Evolutionary conservation across 1,284 basidiomycete species (phyloP).

Genomic region (Thecaphora thlaspeos): DNA sequence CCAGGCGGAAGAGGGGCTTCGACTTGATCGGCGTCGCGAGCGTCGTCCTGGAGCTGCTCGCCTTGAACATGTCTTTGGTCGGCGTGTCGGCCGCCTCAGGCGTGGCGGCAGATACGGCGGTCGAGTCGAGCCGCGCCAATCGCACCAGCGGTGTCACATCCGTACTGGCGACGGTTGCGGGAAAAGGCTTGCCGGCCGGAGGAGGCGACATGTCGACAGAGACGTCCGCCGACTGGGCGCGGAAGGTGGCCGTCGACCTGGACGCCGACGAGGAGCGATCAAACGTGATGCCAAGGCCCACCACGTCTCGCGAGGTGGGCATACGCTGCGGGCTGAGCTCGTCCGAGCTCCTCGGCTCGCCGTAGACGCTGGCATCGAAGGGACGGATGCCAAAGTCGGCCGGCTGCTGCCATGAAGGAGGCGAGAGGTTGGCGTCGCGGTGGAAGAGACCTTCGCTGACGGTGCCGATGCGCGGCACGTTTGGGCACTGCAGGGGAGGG

Average conservation of each 20-base stretch:
- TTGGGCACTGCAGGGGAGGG: not conserved
- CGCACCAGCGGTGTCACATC: constrained; percentile 27
- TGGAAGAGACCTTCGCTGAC: not conserved
- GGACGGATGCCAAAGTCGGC: not conserved
- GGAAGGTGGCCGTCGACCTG: not conserved
- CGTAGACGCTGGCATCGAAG: not conserved
- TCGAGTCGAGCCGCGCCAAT: not conserved
- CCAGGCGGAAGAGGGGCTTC: constrained; percentile 33
- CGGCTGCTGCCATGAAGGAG: not conserved
- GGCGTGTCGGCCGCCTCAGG: not conserved
- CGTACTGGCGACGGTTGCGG: constrained; percentile 3
- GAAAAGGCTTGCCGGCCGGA: not conserved
- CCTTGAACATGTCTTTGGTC: not conserved
- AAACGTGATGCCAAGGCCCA: constrained; percentile 24
- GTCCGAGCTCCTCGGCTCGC: no score
- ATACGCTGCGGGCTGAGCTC: constrained; percentile 6
- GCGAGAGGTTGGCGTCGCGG: not conserved
- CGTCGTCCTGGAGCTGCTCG: constrained; percentile 2
- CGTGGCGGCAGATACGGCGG: no score
- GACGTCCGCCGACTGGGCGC: not conserved
- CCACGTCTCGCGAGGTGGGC: constrained; percentile 11
- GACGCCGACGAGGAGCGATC: not conserved
- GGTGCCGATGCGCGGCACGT: not conserved
- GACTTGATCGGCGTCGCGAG: constrained; percentile 26
- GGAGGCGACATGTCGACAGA: constrained; percentile 2